phyloP scores from a whole-genome alignment of 495 filamentous ascomycete genomes.

The Talaromyces stipitatus region DNA sequence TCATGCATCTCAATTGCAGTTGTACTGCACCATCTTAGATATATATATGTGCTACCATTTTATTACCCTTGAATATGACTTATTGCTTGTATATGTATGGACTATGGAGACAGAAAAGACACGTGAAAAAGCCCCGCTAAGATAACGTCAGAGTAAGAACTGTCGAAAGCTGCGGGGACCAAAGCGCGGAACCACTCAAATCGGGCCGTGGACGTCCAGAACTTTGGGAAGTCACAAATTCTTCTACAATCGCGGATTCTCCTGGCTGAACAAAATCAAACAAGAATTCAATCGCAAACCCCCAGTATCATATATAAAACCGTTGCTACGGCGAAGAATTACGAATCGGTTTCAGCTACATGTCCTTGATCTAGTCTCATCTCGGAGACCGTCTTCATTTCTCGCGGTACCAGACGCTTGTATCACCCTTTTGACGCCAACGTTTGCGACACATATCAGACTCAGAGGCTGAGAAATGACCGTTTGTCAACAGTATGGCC shows the following conservation, averaged over 20 bases:
- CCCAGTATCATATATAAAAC: neutral
- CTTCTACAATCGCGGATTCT: neutral
- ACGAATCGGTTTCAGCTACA: neutral
- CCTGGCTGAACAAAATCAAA: neutral
- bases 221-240: neutral
- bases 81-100: neutral
- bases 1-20: neutral
- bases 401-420: neutral
- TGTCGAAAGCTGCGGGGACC: constrained; percentile 3
- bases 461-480: constrained; percentile 21
- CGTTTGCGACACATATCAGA: neutral
- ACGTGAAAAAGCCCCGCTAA: constrained; percentile 1
- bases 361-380: neutral
- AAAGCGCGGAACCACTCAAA: neutral
- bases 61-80: neutral
- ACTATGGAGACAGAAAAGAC: neutral
- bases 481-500: constrained; percentile 32
- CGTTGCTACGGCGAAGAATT: neutral
- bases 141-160: constrained; percentile 23
- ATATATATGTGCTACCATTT: neutral
- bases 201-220: neutral
- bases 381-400: neutral
- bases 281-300: neutral
- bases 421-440: neutral
- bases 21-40: neutral